Evolutionary conservation across 75 land plant genomes (phyloP), one percentile per base, ranked within the genome.

Genomic region (Selaginella tamariscina): DNA sequence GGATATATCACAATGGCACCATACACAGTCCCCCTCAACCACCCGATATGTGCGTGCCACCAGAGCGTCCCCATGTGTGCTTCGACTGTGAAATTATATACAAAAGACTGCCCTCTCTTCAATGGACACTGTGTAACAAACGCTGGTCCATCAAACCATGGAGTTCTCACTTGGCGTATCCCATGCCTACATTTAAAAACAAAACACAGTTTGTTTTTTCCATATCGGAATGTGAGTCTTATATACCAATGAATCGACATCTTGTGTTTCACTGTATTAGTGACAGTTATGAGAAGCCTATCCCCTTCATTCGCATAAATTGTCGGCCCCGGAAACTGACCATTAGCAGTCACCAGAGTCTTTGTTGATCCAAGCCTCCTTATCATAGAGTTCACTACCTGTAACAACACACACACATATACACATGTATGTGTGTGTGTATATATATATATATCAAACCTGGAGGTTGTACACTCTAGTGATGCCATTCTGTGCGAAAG

Each of bases 41-140:
- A 72, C 5, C 66, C 66, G 27, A 77, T 44, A 31, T 89, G 95
- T 56, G 95, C 85, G 56, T 89, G 95, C 88, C 88, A 89, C 70
- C 76, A 85, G 8, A 89, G 80, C 24, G 95, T 89, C 0, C 95
- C 95, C 30, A 70, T 77, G 56, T 89, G 95, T 0, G 77, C 78
- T 13, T 57, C 62, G 66, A 87, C 71, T 24, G 69, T 82, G 76
- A 82, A 89, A 54, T 71, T 78, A 73, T 89, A 77, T 0, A 77
- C 66, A 73, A 72, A 89, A 1, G 30, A 71, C 22, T 79, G 27
- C 18, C 91, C 91, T 11, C 83, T 81, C 24, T 33, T 75, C 2
- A 89, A 80, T 0, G 95, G 91, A 56, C 95, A 89, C 39, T 89
- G 95, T 28, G 95, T 89, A 2, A 79, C 69, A 30, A 72, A 80